These are phyloP conservation scores for Boeremia lycopersici DNA, from an alignment of 2,329 filamentous ascomycete genomes.

Conservation along the genomic window DNA sequence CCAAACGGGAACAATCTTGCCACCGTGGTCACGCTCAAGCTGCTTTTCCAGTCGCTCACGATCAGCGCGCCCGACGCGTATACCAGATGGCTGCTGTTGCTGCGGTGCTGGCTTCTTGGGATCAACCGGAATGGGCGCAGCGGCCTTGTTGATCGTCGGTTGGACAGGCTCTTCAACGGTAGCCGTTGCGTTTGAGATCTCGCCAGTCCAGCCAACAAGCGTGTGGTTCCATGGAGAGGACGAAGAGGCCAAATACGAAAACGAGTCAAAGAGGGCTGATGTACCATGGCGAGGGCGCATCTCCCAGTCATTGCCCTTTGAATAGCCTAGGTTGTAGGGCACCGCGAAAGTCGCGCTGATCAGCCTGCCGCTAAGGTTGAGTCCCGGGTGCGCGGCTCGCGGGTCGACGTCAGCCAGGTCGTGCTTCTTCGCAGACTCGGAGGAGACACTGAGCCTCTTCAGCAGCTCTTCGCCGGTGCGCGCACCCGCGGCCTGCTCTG, in stretches of 20 bases:
- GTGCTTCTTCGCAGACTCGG: conserved; percentile 44
- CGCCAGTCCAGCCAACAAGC: conserved; percentile 92
- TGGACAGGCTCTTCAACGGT: conserved; percentile 49
- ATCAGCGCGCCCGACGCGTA: conserved; percentile 73
- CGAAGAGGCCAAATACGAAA: conserved; percentile 84
- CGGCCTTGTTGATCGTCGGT: conserved; percentile 70
- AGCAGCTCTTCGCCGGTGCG: conserved; percentile 58
- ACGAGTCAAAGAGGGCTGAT: conserved; percentile 90
- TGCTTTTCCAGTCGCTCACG: conserved; percentile 75
- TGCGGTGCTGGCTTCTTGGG: conserved; percentile 60
- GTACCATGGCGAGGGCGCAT: conserved; percentile 80
- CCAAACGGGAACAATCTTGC: conserved; percentile 88
- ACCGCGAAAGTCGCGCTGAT: conserved; percentile 70
- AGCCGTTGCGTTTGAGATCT: conserved; percentile 55
- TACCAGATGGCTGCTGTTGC: conserved; percentile 68
- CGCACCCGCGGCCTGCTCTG: conserved; percentile 53
- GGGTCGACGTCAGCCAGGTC: conserved; percentile 59
- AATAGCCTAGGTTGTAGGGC: conserved; percentile 64
- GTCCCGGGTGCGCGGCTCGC: conserved; percentile 59
- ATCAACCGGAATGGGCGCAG: conserved; percentile 79
- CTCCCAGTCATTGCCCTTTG: conserved; percentile 64
- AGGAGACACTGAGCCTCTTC: conserved; percentile 57
- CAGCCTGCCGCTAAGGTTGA: conserved; percentile 65
- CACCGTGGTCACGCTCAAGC: conserved; percentile 73
- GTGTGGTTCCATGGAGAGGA: conserved; percentile 88